These are phyloP conservation scores for Cajanus cajan DNA, from an alignment of 306 rosid genomes.

Conservation along the genomic window DNA sequence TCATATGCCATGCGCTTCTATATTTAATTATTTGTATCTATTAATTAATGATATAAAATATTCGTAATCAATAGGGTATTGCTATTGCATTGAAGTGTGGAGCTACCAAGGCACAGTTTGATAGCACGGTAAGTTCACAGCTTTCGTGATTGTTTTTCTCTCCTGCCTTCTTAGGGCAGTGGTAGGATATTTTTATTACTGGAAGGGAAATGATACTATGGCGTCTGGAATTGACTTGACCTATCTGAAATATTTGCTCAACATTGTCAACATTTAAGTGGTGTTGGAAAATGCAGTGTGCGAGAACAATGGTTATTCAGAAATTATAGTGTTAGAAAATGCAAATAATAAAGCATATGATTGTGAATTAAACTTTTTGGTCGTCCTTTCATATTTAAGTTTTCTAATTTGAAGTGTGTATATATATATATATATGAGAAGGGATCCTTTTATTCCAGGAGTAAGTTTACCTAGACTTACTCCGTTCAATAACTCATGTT, in stretches of 20 bases:
- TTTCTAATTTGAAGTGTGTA: background rate
- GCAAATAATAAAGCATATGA: background rate
- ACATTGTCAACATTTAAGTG: background rate
- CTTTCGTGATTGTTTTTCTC: conserved; percentile 9
- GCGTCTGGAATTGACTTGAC: background rate
- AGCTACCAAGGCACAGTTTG: conserved; percentile 95
- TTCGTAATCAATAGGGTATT: conserved; percentile 61
- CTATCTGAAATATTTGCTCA: background rate
- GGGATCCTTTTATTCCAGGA: too few species aligned
- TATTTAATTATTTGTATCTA: background rate
- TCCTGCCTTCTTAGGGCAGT: background rate
- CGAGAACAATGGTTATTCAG: background rate
- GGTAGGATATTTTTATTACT: background rate
- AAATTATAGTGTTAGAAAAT: background rate
- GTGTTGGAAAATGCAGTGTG: background rate
- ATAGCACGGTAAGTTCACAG: conserved; percentile 72
- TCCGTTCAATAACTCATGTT: too few species aligned
- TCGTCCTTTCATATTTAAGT: background rate
- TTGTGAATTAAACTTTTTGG: background rate
- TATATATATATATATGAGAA: too few species aligned
- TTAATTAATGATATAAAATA: conserved; percentile 19
- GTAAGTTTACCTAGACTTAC: too few species aligned
- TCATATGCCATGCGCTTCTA: background rate
- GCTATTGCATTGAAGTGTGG: conserved; percentile 90
- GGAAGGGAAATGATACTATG: background rate